Percentiles rank a stretch among this genome's conserved stretches.
phyloP scores from a whole-genome alignment of 352 stramenopile genomes.

The Globisporangium perplexum region DNA sequence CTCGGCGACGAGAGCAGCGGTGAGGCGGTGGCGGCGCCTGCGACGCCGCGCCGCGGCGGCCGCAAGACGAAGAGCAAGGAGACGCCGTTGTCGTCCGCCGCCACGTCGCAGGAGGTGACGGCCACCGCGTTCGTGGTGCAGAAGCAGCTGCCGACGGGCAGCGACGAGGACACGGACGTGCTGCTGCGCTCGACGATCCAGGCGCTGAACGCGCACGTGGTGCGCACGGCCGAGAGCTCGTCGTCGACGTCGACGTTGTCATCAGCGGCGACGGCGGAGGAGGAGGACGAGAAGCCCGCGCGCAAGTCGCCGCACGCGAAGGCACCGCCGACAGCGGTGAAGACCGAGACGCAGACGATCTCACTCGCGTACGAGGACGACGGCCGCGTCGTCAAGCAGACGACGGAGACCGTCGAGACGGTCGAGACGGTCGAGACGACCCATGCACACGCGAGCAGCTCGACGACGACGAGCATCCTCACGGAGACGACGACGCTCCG shows the following conservation, averaged over 20 bases:
- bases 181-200: slow-evolving; percentile 44
- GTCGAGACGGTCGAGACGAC: slow-evolving; percentile 8
- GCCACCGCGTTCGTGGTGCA: slow-evolving; percentile 8
- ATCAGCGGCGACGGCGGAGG: slow-evolving; percentile 5
- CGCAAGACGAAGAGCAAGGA: slow-evolving; percentile 4
- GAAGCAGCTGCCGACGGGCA: slow-evolving; percentile 19
- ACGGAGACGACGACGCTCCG: slow-evolving; percentile 2
- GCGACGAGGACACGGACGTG: slow-evolving; percentile 46
- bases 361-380: slow-evolving; percentile 49
- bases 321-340: slow-evolving; percentile 8
- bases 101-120: slow-evolving; percentile 16
- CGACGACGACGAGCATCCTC: slow-evolving; percentile 3
- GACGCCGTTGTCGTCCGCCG: slow-evolving; percentile 16
- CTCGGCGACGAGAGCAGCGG: slow-evolving; percentile 2
- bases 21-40: not conserved
- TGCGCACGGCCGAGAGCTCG: slow-evolving; percentile 5
- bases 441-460: not conserved
- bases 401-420: slow-evolving; percentile 1
- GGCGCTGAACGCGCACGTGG: slow-evolving; percentile 26
- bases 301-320: slow-evolving; percentile 14
- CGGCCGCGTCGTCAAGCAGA: slow-evolving; percentile 8
- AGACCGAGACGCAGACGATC: slow-evolving; percentile 25
- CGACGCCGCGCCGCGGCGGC: not conserved
- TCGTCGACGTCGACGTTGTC: slow-evolving; percentile 8
- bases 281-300: not conserved